Conservation (phyloP, 805 yeast species). For the Spathaspora girioi region DNA sequence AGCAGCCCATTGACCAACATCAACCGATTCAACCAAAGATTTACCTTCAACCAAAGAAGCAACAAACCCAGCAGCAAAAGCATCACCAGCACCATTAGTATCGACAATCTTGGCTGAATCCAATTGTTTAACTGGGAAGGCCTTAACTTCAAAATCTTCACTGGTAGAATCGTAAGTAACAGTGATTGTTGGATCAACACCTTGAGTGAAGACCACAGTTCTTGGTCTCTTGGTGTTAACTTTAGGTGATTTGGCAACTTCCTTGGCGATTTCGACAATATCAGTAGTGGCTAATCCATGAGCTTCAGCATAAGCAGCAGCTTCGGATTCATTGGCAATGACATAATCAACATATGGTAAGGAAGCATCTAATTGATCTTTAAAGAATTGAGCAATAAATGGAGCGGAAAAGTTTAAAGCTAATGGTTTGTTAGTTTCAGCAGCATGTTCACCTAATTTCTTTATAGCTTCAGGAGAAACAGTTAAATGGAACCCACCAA, state of each 20-base stretch:
- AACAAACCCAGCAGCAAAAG: constrained; percentile 93
- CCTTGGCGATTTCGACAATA: constrained; percentile 74
- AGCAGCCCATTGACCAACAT: constrained; percentile 97
- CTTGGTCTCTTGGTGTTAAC: constrained; percentile 65
- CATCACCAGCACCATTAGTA: constrained; percentile 99
- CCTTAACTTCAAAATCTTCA: constrained; percentile 45
- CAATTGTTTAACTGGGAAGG: constrained; percentile 70
- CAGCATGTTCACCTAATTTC: constrained; percentile 89
- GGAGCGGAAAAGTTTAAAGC: constrained; percentile 93
- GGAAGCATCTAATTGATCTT: constrained; percentile 76
- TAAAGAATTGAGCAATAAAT: constrained; percentile 92
- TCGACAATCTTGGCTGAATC: constrained; percentile 69
- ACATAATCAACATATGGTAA: constrained; percentile 87
- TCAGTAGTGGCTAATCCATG: constrained; percentile 63
- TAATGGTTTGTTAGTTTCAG: constrained; percentile 72
- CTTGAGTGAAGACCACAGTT: constrained; percentile 93
- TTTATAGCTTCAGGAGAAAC: constrained; percentile 94
- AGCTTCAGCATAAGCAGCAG: constrained; percentile 87
- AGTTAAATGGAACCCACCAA: constrained; percentile 99
- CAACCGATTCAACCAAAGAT: constrained; percentile 56
- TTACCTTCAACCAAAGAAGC: constrained; percentile 82
- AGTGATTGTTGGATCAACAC: constrained; percentile 83
- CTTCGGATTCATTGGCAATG: constrained; percentile 96
- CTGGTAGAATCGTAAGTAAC: constrained; percentile 53
- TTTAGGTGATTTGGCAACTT: constrained; percentile 76